Evolutionary conservation across 768 basidiomycete species (phyloP).

Genomic region (Lactifluus subvellereus): DNA sequence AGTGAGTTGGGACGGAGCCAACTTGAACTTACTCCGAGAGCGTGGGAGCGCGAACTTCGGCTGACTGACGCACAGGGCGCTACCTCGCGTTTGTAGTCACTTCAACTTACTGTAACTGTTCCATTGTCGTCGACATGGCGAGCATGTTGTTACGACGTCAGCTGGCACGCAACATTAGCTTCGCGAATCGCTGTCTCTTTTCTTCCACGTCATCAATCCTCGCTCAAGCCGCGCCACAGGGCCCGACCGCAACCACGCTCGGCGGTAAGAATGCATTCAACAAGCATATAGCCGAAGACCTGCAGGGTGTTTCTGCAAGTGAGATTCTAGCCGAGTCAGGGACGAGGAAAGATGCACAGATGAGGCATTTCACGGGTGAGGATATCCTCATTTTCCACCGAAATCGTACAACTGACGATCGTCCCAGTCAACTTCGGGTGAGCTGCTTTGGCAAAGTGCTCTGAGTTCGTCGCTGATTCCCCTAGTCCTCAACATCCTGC

Average conservation of each 20-base stretch:
- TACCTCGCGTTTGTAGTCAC: neutral
- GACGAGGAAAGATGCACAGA: conserved; percentile 63
- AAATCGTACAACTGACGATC: neutral
- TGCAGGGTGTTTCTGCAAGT: conserved; percentile 71
- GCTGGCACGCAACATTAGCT: conserved; percentile 39
- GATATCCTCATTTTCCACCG: conserved; percentile 15
- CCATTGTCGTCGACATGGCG: conserved; percentile 47
- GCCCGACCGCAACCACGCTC: conserved; percentile 27
- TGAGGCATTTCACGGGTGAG: conserved; percentile 92
- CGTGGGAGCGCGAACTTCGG: conserved; percentile 14
- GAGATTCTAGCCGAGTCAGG: conserved; percentile 77
- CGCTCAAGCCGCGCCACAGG: conserved; percentile 29
- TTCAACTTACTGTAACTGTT: neutral
- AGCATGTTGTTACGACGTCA: conserved; percentile 59
- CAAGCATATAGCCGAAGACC: conserved; percentile 75
- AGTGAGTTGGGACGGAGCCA: neutral
- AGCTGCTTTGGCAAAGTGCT: conserved; percentile 23
- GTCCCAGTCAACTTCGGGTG: conserved; percentile 85
- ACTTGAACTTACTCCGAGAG: neutral
- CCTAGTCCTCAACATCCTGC: conserved; percentile 95
- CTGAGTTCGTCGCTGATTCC: neutral
- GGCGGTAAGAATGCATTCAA: conserved; percentile 49
- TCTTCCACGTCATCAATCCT: conserved; percentile 36
- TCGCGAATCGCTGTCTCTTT: conserved; percentile 27
- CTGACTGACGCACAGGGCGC: neutral